These are phyloP conservation scores for Lasiodiplodia theobromae DNA, from an alignment of 2,329 filamentous ascomycete genomes.

Conservation along the genomic window DNA sequence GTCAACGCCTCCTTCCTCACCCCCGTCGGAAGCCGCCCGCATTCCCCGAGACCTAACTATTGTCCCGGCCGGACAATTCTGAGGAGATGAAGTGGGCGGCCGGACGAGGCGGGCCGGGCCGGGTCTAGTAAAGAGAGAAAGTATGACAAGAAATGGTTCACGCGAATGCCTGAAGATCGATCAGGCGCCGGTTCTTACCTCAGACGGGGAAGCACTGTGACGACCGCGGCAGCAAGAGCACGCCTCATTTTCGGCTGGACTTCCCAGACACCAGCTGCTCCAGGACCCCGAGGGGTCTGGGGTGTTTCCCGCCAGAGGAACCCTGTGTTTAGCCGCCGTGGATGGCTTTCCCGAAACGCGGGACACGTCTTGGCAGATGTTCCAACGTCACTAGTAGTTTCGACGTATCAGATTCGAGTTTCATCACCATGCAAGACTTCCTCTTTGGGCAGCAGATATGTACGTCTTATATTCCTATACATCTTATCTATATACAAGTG, in stretches of 20 bases:
- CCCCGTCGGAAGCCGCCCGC: background rate
- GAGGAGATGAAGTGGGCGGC: background rate
- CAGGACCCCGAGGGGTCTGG: background rate
- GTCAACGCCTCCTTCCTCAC: background rate
- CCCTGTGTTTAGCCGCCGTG: slow-evolving; percentile 20
- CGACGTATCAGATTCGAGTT: slow-evolving; percentile 12
- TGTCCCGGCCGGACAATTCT: background rate
- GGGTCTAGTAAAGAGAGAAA: background rate
- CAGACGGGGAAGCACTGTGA: background rate
- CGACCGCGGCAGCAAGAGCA: background rate
- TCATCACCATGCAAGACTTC: slow-evolving; percentile 19
- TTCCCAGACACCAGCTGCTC: slow-evolving; percentile 6
- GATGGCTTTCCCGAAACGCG: slow-evolving; percentile 11
- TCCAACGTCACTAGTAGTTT: background rate
- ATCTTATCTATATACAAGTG: slow-evolving; percentile 20
- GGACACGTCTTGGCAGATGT: slow-evolving; percentile 12
- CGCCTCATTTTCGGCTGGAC: slow-evolving; percentile 19
- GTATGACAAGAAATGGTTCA: background rate
- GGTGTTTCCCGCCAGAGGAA: background rate
- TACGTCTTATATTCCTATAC: background rate
- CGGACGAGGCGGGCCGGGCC: slow-evolving; percentile 16
- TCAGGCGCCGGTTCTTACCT: background rate
- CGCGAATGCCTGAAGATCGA: slow-evolving; percentile 11
- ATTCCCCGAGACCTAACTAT: background rate
- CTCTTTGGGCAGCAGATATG: background rate